Conservation (phyloP, 495 filamentous ascomycete species). For the Collariella sp. region DNA sequence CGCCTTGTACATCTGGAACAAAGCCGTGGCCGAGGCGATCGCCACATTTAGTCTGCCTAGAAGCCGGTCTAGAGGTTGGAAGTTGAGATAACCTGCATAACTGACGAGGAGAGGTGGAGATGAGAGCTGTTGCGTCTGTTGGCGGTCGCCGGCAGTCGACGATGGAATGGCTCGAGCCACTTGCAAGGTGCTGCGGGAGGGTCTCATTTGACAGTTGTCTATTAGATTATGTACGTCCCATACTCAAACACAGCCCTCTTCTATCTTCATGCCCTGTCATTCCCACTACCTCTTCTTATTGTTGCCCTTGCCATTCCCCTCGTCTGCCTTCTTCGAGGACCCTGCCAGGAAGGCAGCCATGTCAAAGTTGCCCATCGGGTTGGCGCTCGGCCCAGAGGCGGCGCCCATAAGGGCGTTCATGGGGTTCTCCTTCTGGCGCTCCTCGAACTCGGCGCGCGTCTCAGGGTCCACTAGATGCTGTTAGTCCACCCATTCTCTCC, state of each 20-base stretch:
- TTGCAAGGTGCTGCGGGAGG: too few species aligned
- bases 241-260: not conserved
- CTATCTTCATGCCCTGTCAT: not conserved
- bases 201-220: too few species aligned
- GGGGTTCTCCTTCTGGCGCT: constrained; percentile 68
- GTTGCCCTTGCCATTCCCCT: constrained; percentile 17
- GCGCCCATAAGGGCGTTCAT: constrained; percentile 45
- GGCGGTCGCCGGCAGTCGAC: too few species aligned
- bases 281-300: constrained; percentile 16
- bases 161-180: too few species aligned
- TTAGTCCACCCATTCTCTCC: not conserved
- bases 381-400: constrained; percentile 32
- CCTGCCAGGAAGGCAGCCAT: constrained; percentile 76
- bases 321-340: constrained; percentile 22
- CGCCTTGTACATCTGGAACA: too few species aligned
- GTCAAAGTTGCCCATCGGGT: constrained; percentile 66
- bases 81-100: too few species aligned
- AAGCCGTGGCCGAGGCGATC: too few species aligned
- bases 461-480: constrained; percentile 77
- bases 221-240: not conserved
- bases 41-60: too few species aligned
- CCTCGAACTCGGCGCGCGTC: constrained; percentile 83
- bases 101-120: too few species aligned
- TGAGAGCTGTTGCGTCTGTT: too few species aligned
- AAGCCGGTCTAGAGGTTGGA: too few species aligned